Base-by-base conservation (phyloP, 257 asterid species). In the Solanum chmielewskii region DNA sequence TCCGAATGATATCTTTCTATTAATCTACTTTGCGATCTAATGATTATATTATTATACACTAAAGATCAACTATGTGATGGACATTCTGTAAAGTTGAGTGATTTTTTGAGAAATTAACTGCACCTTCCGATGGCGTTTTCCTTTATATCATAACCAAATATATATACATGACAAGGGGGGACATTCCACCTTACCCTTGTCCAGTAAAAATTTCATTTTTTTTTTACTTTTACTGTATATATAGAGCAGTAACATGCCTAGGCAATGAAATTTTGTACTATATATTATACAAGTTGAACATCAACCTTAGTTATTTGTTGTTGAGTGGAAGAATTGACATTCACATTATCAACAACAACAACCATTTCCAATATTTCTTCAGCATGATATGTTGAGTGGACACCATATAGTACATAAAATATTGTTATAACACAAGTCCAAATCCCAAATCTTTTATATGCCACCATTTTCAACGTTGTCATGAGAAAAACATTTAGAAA, bases 401-500 rank as follows among this genome's bases (percentile, higher is more conserved):
- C 93, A 27, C 93, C 91, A 91, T 91, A 91, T 1, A 90, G 27
- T 16, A 91, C 85, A 59, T 91, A 91, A 20, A 91, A 90, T 84
- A 91, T 45, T 7, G 90, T 88, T 27, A 85, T 41, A 4, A 91
- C 42, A 85, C 89, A 21, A 27, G 91, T 47, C 92, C 92, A 91
- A 1, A 91, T 73, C 4, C 93, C 93, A 85, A 91, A 91, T 86
- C 93, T 83, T 69, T 85, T 52, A 82, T 91, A 91, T 44, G 93
- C 89, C 41, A 85, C 44, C 80, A 23, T 77, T 70, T 89, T 87
- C 31, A 91, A 76, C 1, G 91, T 88, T 7, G 91, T 81, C 93
- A 91, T 88, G 35, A 91, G 86, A 33, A 91, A 91, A 11, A 91
- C 91, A 81, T 91, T 91, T 15, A 91, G 90, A 76, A 91, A 91